phyloP scores from a whole-genome alignment of 805 yeast genomes.

The Pichia deserticola region DNA sequence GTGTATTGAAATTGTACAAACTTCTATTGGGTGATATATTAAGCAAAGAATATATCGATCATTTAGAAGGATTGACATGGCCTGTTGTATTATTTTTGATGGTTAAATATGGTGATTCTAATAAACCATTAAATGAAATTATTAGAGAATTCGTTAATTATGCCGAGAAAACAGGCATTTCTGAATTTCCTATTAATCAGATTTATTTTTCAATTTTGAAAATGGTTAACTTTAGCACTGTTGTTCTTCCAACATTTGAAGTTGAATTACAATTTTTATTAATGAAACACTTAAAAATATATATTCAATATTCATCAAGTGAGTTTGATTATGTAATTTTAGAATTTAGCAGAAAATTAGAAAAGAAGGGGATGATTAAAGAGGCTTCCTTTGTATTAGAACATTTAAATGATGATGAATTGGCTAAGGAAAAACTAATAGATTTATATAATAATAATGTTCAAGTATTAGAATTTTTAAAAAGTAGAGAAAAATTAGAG shows the following conservation, averaged over 20 bases:
- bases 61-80: conserved; percentile 54
- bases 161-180: conserved; percentile 5
- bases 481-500: conserved; percentile 25
- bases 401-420: conserved; percentile 43
- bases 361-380: conserved; percentile 38
- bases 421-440: conserved; percentile 36
- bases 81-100: conserved; percentile 48
- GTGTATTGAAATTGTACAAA: conserved; percentile 53
- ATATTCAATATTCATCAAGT: conserved; percentile 10
- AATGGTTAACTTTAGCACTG: background rate
- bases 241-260: conserved; percentile 7
- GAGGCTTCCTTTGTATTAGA: conserved; percentile 59
- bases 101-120: conserved; percentile 56
- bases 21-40: conserved; percentile 50
- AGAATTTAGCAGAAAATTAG: conserved; percentile 45
- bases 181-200: conserved; percentile 6
- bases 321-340: conserved; percentile 17
- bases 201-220: conserved; percentile 7
- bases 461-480: conserved; percentile 23
- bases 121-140: conserved; percentile 27
- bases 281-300: conserved; percentile 19
- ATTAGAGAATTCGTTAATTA: conserved; percentile 21
- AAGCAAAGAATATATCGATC: conserved; percentile 22
- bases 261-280: conserved; percentile 21
- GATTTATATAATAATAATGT: conserved; percentile 30